Conservation (phyloP, 106 monocot species). For the Triglochin maritima region DNA sequence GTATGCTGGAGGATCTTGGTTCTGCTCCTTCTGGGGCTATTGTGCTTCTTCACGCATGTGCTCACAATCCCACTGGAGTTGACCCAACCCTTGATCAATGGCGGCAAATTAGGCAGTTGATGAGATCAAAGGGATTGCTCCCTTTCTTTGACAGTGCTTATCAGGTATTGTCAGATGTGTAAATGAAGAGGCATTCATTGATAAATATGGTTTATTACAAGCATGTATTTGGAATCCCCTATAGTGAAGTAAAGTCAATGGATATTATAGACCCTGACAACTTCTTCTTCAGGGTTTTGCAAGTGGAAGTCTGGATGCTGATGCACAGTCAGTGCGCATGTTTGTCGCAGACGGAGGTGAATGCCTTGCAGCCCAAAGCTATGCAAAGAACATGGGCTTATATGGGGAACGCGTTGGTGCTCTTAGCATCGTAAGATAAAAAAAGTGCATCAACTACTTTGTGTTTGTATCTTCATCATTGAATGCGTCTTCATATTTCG, state of each 20-base stretch:
- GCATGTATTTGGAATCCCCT: no score
- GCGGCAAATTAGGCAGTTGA: slow-evolving; percentile 81
- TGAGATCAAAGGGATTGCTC: slow-evolving; percentile 67
- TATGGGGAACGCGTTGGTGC: slow-evolving; percentile 98
- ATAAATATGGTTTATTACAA: no score
- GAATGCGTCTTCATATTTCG: not conserved
- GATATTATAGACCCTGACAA: no score
- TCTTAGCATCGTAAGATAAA: slow-evolving; percentile 71
- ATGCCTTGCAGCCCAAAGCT: slow-evolving; percentile 84
- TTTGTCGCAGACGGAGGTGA: slow-evolving; percentile 99
- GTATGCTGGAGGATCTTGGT: slow-evolving; percentile 73
- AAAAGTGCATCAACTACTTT: not conserved
- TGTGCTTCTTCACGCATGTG: slow-evolving; percentile 95
- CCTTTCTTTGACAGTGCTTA: slow-evolving; percentile 99
- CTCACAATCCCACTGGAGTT: slow-evolving; percentile 95
- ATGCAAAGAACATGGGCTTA: slow-evolving; percentile 98
- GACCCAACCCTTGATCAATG: slow-evolving; percentile 88
- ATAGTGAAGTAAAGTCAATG: no score
- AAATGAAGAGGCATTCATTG: no score
- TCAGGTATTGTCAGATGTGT: slow-evolving; percentile 33
- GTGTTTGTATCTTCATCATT: not conserved
- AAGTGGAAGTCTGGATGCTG: slow-evolving; percentile 85
- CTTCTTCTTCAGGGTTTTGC: slow-evolving; percentile 74
- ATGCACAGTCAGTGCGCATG: slow-evolving; percentile 82
- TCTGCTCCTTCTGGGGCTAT: slow-evolving; percentile 65